A percentile compares a stretch with the other conserved stretches of the same genome.
These are phyloP conservation scores for barrel medic (Medicago truncatula) DNA, from an alignment of 306 rosid species.

Conservation along the genomic window MtrunA17r5.0-ANR NC_053042.1:14327001-14327500, in stretches of 20 bases:
- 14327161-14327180: constrained; percentile 99
- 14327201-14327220: constrained; percentile 95
- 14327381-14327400: constrained; percentile 95
- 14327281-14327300: constrained; percentile 49
- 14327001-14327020: constrained; percentile 12
- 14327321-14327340: constrained; percentile 99
- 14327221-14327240: constrained; percentile 37
- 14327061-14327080: constrained; percentile 98
- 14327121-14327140: constrained; percentile 94
- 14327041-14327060: constrained; percentile 98
- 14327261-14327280: background rate
- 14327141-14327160: constrained; percentile 99
- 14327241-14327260: constrained; percentile 19
- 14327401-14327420: constrained; percentile 99
- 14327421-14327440: constrained; percentile 96
- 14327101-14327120: constrained; percentile 91
- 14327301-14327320: constrained; percentile 86
- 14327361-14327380: constrained; percentile 86
- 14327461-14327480: constrained; percentile 99
- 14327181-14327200: constrained; percentile 98
- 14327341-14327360: constrained; percentile 99
- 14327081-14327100: constrained; percentile 95
- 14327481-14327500: constrained; percentile 97
- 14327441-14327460: constrained; percentile 95
- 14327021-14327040: constrained; percentile 87